A percentile compares a stretch with the other conserved stretches of the same genome.
Evolutionary conservation across 2,329 filamentous ascomycete genomes (phyloP).

Genomic region (Dactylellina haptotyla): DNA sequence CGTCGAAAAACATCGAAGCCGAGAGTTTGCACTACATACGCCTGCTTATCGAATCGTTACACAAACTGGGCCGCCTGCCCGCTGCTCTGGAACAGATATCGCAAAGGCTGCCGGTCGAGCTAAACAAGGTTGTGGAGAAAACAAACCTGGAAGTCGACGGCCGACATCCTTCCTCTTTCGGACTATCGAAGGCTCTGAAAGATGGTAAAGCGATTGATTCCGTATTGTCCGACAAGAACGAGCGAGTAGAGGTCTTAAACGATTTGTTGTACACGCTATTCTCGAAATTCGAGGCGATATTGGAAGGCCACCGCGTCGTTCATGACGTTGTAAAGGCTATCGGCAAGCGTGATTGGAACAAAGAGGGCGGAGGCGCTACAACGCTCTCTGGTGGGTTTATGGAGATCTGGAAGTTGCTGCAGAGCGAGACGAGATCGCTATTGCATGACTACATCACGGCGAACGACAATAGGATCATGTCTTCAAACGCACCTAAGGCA

Average conservation of each 20-base stretch:
- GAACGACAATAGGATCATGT: conserved; percentile 66
- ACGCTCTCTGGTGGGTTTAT: conserved; percentile 87
- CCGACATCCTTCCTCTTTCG: conserved; percentile 80
- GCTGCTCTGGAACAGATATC: conserved; percentile 89
- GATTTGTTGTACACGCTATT: conserved; percentile 92
- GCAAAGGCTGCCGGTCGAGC: conserved; percentile 88
- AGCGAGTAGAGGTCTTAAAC: conserved; percentile 84
- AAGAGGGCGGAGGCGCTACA: conserved; percentile 65
- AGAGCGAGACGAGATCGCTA: conserved; percentile 94
- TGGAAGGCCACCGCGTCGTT: conserved; percentile 91
- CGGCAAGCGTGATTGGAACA: conserved; percentile 78
- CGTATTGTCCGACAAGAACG: conserved; percentile 75
- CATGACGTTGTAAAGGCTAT: conserved; percentile 92
- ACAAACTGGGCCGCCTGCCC: conserved; percentile 87
- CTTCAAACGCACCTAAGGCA: conserved; percentile 56
- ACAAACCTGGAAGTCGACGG: conserved; percentile 94
- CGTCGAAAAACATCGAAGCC: conserved; percentile 87
- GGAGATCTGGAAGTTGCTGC: conserved; percentile 96
- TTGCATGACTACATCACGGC: conserved; percentile 96
- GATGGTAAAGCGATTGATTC: conserved; percentile 68
- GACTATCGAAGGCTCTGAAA: conserved; percentile 60
- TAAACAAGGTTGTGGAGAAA: conserved; percentile 93
- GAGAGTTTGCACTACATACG: conserved; percentile 95
- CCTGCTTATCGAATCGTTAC: conserved; percentile 85
- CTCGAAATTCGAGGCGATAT: conserved; percentile 96